These are phyloP conservation scores for Baeospora myosura DNA, from an alignment of 1,284 basidiomycete species.

Conservation along the genomic window DNA sequence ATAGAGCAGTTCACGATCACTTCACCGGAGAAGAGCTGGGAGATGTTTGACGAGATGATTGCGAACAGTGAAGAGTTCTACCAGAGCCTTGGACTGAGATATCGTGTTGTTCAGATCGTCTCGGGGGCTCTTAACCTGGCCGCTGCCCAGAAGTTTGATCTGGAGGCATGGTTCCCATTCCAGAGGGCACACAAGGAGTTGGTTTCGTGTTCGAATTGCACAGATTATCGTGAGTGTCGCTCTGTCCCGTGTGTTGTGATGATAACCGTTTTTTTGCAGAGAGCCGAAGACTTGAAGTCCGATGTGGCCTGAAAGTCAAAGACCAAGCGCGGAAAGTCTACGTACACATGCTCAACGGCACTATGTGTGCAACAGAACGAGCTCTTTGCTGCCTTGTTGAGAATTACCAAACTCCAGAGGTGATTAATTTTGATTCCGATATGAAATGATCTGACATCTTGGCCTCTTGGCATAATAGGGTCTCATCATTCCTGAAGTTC, in stretches of 20 bases:
- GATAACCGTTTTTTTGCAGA: conserved; percentile 40
- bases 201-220: conserved; percentile 89
- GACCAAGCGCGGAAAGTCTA: conserved; percentile 85
- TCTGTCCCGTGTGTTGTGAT: not conserved
- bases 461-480: conserved; percentile 43
- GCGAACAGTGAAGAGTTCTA: conserved; percentile 90
- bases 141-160: conserved; percentile 93
- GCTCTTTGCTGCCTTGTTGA: conserved; percentile 97
- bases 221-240: conserved; percentile 85
- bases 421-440: conserved; percentile 39
- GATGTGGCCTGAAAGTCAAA: conserved; percentile 83
- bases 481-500: conserved; percentile 79
- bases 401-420: conserved; percentile 95
- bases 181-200: conserved; percentile 95
- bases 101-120: conserved; percentile 93
- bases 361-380: conserved; percentile 93
- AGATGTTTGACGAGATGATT: conserved; percentile 90
- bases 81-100: conserved; percentile 86
- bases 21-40: conserved; percentile 90
- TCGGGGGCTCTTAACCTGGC: conserved; percentile 95
- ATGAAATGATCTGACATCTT: conserved; percentile 12
- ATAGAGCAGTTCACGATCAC: conserved; percentile 97
- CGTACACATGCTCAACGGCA: conserved; percentile 97
- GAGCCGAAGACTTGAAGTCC: conserved; percentile 82
- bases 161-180: conserved; percentile 99